phyloP scores from a whole-genome alignment of 2,329 filamentous ascomycete species.

The Juglanconis juglandina region DNA sequence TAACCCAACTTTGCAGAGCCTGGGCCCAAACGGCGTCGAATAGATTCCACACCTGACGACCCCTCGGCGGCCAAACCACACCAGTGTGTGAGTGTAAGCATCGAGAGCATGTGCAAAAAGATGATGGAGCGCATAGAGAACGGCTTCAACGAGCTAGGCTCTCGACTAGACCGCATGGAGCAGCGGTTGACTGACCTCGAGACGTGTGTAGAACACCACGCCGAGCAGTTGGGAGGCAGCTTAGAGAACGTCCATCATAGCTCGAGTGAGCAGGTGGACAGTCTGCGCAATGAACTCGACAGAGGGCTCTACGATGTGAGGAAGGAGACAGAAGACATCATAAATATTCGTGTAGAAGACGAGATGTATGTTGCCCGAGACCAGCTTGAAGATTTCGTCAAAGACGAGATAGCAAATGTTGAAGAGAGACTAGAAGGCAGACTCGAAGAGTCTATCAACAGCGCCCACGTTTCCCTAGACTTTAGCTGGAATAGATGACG shows the following conservation, averaged over 20 bases:
- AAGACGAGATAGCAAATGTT: neutral
- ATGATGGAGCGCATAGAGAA: slow-evolving; percentile 4
- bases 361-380: slow-evolving; percentile 6
- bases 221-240: neutral
- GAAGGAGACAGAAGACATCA: slow-evolving; percentile 8
- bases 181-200: slow-evolving; percentile 6
- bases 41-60: neutral
- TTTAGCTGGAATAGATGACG: slow-evolving; percentile 5
- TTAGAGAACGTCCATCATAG: neutral
- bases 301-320: slow-evolving; percentile 4
- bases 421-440: slow-evolving; percentile 1
- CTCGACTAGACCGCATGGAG: slow-evolving; percentile 6
- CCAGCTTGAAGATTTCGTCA: slow-evolving; percentile 6
- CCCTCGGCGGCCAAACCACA: neutral
- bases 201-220: neutral
- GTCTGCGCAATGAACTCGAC: slow-evolving; percentile 2
- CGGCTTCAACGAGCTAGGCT: slow-evolving; percentile 1
- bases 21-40: slow-evolving; percentile 5
- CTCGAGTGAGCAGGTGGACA: slow-evolving; percentile 9
- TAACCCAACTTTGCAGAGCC: neutral
- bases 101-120: neutral
- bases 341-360: slow-evolving; percentile 3
- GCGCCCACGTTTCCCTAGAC: slow-evolving; percentile 4
- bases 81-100: neutral
- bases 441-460: neutral